Evolutionary conservation across 2,329 filamentous ascomycete species (phyloP).

Genomic region (Fusarium chaquense): DNA sequence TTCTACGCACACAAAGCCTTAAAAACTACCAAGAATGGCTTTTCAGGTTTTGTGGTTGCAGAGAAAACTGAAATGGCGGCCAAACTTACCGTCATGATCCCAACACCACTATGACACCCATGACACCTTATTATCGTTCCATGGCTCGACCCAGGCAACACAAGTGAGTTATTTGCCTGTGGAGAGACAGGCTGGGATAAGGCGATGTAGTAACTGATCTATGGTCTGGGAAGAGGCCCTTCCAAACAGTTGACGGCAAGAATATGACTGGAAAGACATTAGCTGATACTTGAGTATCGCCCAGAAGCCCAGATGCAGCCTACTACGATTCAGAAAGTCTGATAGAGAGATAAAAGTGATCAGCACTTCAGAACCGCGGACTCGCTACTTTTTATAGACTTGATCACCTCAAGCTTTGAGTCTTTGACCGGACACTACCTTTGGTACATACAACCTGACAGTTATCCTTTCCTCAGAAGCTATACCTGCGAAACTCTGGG

Average conservation of each 20-base stretch:
- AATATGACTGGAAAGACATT: too few relatives aligned
- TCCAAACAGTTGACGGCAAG: background rate
- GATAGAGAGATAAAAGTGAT: background rate
- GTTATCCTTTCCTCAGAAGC: background rate
- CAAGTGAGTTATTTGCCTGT: too few relatives aligned
- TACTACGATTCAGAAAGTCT: background rate
- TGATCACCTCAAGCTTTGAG: background rate
- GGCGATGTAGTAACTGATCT: background rate
- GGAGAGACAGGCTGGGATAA: background rate
- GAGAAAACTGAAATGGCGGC: background rate
- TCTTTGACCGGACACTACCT: background rate
- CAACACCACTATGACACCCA: background rate
- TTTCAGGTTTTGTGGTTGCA: conserved; percentile 1
- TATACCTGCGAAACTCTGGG: too few relatives aligned
- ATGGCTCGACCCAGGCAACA: fast-evolving
- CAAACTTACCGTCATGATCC: background rate
- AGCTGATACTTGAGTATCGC: background rate
- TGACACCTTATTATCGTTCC: background rate
- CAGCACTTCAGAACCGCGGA: too few relatives aligned
- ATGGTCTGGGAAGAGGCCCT: background rate
- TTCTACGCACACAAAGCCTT: background rate
- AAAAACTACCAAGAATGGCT: background rate
- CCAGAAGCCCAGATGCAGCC: background rate
- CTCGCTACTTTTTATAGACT: background rate
- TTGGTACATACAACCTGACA: background rate